Evolutionary conservation across 2,329 filamentous ascomycete species (phyloP).

Genomic region (Gaeumannomyces sp.): DNA sequence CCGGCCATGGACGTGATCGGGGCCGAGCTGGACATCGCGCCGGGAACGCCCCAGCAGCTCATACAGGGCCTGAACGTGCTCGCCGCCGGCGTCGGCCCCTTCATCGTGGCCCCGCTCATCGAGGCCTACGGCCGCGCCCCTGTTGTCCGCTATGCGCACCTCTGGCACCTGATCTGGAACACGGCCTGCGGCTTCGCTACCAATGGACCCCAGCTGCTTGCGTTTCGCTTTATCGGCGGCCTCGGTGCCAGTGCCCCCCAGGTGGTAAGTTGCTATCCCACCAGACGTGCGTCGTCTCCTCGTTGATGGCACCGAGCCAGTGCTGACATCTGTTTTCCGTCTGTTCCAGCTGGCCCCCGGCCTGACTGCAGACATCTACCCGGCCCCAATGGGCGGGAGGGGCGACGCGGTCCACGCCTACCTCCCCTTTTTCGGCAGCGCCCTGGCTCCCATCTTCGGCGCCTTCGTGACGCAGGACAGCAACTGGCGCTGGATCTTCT

Average conservation of each 20-base stretch:
- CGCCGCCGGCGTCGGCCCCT: slow-evolving; percentile 47
- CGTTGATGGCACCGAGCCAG: background rate
- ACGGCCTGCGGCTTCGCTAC: slow-evolving; percentile 52
- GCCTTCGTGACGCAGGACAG: slow-evolving; percentile 58
- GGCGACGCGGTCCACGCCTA: slow-evolving; percentile 34
- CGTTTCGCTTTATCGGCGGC: slow-evolving; percentile 44
- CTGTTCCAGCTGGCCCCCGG: slow-evolving; percentile 18
- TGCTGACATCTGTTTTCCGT: background rate
- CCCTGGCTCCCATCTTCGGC: slow-evolving; percentile 58
- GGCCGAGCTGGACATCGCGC: slow-evolving; percentile 45
- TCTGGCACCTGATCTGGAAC: slow-evolving; percentile 46
- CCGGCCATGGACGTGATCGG: slow-evolving; percentile 45
- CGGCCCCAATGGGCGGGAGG: slow-evolving; percentile 35
- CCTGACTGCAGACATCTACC: slow-evolving; percentile 42
- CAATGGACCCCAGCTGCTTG: slow-evolving; percentile 37
- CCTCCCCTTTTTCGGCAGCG: slow-evolving; percentile 56
- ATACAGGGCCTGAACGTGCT: slow-evolving; percentile 55
- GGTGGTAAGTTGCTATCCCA: slow-evolving; percentile 33
- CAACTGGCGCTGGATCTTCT: slow-evolving; percentile 67
- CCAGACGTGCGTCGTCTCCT: slow-evolving; percentile 15
- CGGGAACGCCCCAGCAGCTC: slow-evolving; percentile 37
- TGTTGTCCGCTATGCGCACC: slow-evolving; percentile 38
- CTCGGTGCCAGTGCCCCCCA: slow-evolving; percentile 39
- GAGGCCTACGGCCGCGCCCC: slow-evolving; percentile 44
- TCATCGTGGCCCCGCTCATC: slow-evolving; percentile 44